A percentile compares a stretch with the other conserved stretches of the same genome.
Conservation (phyloP, 352 stramenopile genomes). For the Phytophthora pini region DNA sequence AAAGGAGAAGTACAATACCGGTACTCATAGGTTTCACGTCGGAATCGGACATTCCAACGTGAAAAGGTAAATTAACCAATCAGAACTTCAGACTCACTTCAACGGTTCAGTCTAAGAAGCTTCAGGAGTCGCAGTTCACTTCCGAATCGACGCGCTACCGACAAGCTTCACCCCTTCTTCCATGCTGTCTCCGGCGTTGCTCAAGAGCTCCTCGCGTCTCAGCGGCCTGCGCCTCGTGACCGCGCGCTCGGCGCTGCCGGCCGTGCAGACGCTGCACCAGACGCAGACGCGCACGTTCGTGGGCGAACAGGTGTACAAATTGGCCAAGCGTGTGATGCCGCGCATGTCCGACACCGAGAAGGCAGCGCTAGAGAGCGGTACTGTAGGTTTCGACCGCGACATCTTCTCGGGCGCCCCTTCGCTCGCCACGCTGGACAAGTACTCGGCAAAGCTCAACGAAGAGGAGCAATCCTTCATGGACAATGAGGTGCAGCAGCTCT, state of each 20-base stretch:
- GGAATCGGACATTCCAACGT: slow-evolving; percentile 22
- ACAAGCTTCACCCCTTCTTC: background rate
- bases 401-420: slow-evolving; percentile 96
- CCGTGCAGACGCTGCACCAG: slow-evolving; percentile 65
- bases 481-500: slow-evolving; percentile 96
- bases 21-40: slow-evolving; percentile 8
- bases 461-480: slow-evolving; percentile 97
- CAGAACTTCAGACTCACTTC: slow-evolving; percentile 10
- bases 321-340: slow-evolving; percentile 96
- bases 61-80: slow-evolving; percentile 14
- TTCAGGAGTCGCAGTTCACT: slow-evolving; percentile 18
- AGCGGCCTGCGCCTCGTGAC: slow-evolving; percentile 28
- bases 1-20: no score
- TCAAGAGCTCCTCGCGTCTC: slow-evolving; percentile 39
- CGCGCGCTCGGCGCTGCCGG: slow-evolving; percentile 47
- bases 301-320: slow-evolving; percentile 92
- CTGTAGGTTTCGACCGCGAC: slow-evolving; percentile 97
- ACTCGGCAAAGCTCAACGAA: slow-evolving; percentile 91
- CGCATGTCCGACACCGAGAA: slow-evolving; percentile 96
- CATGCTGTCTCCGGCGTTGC: slow-evolving; percentile 47
- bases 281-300: slow-evolving; percentile 79
- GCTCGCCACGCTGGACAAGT: slow-evolving; percentile 94
- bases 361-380: slow-evolving; percentile 94
- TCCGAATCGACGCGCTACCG: slow-evolving; percentile 28
- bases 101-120: slow-evolving; percentile 5